These are phyloP conservation scores for Colletotrichum magnum DNA, from an alignment of 2,329 filamentous ascomycete species.

Conservation along the genomic window DNA sequence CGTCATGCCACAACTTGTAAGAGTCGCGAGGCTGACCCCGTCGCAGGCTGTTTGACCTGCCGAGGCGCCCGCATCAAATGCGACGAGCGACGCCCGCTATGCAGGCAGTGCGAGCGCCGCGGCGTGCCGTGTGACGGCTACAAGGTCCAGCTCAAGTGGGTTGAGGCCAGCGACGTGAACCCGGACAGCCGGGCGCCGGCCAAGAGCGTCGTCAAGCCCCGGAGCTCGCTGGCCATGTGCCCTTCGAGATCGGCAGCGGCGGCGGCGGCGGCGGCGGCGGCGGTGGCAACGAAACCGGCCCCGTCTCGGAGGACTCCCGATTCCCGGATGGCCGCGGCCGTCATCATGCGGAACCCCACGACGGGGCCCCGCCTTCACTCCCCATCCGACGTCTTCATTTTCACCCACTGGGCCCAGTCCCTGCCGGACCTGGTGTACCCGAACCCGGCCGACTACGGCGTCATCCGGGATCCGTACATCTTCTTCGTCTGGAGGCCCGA, in stretches of 20 bases:
- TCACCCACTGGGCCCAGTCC: conserved; percentile 30
- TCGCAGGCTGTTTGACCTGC: conserved; percentile 20
- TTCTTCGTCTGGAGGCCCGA: conserved; percentile 24
- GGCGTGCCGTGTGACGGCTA: conserved; percentile 29
- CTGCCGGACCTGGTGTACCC: conserved; percentile 28
- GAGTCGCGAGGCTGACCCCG: neutral
- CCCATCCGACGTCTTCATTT: conserved; percentile 22
- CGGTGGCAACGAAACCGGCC: too few species aligned
- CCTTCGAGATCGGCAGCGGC: neutral
- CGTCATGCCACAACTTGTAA: too few species aligned
- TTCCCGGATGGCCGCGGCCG: too few species aligned
- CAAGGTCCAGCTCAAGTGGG: conserved; percentile 29
- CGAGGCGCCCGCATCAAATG: conserved; percentile 27
- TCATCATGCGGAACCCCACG: conserved; percentile 2
- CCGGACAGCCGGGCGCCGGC: conserved; percentile 3
- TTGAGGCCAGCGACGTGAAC: conserved; percentile 17
- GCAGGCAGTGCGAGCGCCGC: conserved; percentile 10
- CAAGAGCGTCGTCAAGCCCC: conserved; percentile 15
- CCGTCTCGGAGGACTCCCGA: neutral
- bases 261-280: neutral
- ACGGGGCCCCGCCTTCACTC: conserved; percentile 12
- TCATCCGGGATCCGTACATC: conserved; percentile 25
- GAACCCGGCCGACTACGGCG: conserved; percentile 17
- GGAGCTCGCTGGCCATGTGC: conserved; percentile 2
- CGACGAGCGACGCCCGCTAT: conserved; percentile 24